Evolutionary conservation across 2,329 filamentous ascomycete genomes (phyloP).

Genomic region (Diaporthe nobilis): DNA sequence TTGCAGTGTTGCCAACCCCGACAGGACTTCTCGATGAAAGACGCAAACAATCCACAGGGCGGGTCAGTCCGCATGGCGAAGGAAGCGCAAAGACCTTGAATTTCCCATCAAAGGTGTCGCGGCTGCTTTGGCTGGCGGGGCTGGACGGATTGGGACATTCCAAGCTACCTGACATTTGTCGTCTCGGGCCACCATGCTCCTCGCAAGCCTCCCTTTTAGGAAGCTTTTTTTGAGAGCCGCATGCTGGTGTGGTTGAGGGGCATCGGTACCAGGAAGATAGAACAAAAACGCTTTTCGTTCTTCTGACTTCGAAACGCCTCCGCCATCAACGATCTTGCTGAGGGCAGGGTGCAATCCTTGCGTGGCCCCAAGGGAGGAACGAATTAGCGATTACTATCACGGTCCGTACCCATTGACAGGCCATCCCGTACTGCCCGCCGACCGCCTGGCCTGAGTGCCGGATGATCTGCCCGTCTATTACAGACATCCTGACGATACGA

Average conservation of each 20-base stretch:
- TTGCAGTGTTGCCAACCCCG: neutral
- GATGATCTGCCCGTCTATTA: slow-evolving; percentile 16
- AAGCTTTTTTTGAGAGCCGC: slow-evolving; percentile 4
- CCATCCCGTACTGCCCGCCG: neutral
- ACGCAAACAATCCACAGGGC: neutral
- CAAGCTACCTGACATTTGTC: neutral
- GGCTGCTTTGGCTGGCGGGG: neutral
- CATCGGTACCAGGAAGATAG: slow-evolving; percentile 11
- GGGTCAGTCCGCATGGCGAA: neutral
- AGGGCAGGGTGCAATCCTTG: slow-evolving; percentile 7
- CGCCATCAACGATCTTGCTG: slow-evolving; percentile 12
- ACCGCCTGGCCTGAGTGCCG: slow-evolving; percentile 18
- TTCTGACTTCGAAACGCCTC: slow-evolving; percentile 8
- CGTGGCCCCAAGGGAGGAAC: neutral
- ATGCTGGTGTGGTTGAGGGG: neutral
- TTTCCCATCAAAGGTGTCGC: neutral
- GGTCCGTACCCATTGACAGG: slow-evolving; percentile 2
- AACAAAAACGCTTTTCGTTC: slow-evolving; percentile 16
- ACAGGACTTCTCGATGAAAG: neutral
- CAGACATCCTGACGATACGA: slow-evolving; percentile 11
- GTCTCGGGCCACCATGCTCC: neutral
- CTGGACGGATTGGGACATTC: neutral
- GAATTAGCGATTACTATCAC: neutral
- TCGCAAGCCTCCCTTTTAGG: slow-evolving; percentile 31
- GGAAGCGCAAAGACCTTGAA: slow-evolving; percentile 7